phyloP scores from a whole-genome alignment of 2,329 filamentous ascomycete genomes.

The Talaromyces rugulosus region DNA sequence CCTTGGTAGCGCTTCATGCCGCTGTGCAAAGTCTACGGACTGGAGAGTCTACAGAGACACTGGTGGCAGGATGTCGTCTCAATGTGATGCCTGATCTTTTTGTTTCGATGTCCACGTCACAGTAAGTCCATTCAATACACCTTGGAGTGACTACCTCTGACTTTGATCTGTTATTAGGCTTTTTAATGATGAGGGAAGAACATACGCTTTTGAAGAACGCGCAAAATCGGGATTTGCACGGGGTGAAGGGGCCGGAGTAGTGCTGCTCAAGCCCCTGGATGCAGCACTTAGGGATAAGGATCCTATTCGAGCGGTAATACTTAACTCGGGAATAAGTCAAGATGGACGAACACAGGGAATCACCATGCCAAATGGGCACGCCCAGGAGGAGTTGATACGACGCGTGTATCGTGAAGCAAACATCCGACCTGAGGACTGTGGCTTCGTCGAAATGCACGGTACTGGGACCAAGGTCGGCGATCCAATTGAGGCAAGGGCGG shows the following conservation, averaged over 20 bases:
- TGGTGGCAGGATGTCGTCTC: slow-evolving; percentile 16
- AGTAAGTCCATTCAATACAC: not conserved
- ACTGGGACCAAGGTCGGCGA: slow-evolving; percentile 26
- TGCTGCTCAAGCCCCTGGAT: slow-evolving; percentile 43
- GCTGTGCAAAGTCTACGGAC: slow-evolving; percentile 24
- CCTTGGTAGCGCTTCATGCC: slow-evolving; percentile 22
- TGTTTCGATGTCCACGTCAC: slow-evolving; percentile 12
- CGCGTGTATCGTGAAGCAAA: slow-evolving; percentile 6
- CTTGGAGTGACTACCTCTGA: not conserved
- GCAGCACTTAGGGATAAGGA: slow-evolving; percentile 44
- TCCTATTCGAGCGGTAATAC: slow-evolving; percentile 32
- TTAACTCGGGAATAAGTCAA: slow-evolving; percentile 25
- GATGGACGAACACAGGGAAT: slow-evolving; percentile 48
- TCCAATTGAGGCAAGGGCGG: slow-evolving; percentile 42
- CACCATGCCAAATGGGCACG: slow-evolving; percentile 48
- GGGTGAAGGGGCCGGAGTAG: slow-evolving; percentile 40
- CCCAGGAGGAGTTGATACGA: slow-evolving; percentile 31
- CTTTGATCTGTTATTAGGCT: slow-evolving; percentile 6
- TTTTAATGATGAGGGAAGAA: slow-evolving; percentile 22
- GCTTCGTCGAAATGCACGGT: slow-evolving; percentile 18
- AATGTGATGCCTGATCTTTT: slow-evolving; percentile 10
- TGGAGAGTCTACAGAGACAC: slow-evolving; percentile 20
- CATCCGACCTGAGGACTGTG: slow-evolving; percentile 7
- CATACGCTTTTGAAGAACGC: slow-evolving; percentile 34
- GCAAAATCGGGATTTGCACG: slow-evolving; percentile 48